A percentile compares a stretch with the other conserved stretches of the same genome.
Evolutionary conservation across 78 protist genomes (phyloP).

Genomic region (Chrysochromulina parva): DNA sequence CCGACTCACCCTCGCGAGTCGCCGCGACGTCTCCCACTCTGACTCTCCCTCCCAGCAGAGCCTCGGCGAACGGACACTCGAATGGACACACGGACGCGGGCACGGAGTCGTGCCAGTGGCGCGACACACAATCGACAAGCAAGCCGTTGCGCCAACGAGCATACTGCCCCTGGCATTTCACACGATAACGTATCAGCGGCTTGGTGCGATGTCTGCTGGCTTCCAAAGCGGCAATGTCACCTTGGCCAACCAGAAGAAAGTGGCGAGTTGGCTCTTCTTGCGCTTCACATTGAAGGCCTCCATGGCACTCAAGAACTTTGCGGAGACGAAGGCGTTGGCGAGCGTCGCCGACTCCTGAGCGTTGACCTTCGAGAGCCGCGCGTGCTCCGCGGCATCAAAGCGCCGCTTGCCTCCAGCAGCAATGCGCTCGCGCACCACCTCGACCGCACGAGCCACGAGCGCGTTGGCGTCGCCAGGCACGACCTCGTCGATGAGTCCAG

Average conservation of each 20-base stretch:
- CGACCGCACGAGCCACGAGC: neutral
- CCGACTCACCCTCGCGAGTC: too few species aligned
- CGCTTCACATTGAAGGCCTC: neutral
- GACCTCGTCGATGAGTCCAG: neutral
- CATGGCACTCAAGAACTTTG: slow-evolving; percentile 2
- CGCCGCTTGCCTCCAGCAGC: too few species aligned
- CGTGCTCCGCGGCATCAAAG: neutral
- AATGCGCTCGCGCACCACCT: neutral
- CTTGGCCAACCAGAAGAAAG: neutral
- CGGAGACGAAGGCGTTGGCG: slow-evolving; percentile 12
- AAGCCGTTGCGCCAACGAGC: too few species aligned
- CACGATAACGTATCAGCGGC: too few species aligned
- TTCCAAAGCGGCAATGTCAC: neutral
- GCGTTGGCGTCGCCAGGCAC: neutral
- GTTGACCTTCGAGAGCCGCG: neutral
- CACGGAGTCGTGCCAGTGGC: too few species aligned
- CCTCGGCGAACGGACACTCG: too few species aligned
- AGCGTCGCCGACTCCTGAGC: neutral
- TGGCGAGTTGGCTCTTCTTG: neutral
- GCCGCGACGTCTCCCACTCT: too few species aligned
- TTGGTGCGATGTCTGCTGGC: too few species aligned
- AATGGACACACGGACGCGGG: too few species aligned
- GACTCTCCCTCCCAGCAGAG: too few species aligned
- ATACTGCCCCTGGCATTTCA: too few species aligned
- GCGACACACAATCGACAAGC: too few species aligned